Percentiles rank a stretch among this genome's conserved stretches.
Evolutionary conservation across 768 basidiomycete genomes (phyloP).

Genomic region (Chalciporus chontae): DNA sequence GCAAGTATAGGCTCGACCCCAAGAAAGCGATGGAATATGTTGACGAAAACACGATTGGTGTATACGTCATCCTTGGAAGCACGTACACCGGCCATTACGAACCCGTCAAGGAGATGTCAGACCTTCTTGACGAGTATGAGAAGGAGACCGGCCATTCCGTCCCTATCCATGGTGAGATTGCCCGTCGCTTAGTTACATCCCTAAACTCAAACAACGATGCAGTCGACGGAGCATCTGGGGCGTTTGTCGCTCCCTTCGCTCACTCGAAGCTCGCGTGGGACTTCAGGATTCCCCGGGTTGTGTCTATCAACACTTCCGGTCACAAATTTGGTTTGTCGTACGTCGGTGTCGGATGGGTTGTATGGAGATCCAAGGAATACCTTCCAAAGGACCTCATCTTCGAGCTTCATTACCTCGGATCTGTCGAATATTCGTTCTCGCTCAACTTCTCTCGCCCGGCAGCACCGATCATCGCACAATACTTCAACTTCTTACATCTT

Average conservation of each 20-base stretch:
- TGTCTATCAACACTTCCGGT: constrained; percentile 56
- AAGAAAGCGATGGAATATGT: constrained; percentile 60
- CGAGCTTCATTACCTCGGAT: constrained; percentile 50
- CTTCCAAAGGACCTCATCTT: constrained; percentile 72
- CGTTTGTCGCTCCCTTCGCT: constrained; percentile 61
- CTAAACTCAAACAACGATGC: constrained; percentile 3
- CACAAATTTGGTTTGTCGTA: constrained; percentile 60
- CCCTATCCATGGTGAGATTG: constrained; percentile 37
- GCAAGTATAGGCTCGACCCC: constrained; percentile 75
- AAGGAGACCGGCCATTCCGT: constrained; percentile 39
- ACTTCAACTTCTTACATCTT: constrained; percentile 61
- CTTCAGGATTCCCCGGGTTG: constrained; percentile 56
- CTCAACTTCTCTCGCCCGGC: constrained; percentile 61
- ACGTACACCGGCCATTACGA: constrained; percentile 64
- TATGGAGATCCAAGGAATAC: constrained; percentile 54
- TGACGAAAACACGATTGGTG: constrained; percentile 71
- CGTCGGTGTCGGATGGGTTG: constrained; percentile 61
- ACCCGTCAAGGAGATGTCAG: constrained; percentile 81
- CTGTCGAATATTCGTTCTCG: constrained; percentile 73
- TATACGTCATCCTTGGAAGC: constrained; percentile 61
- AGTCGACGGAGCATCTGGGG: constrained; percentile 61
- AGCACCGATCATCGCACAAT: constrained; percentile 59
- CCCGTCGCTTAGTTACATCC: constrained; percentile 22
- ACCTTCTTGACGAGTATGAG: constrained; percentile 61
- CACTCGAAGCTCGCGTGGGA: constrained; percentile 54